phyloP scores from a whole-genome alignment of 2,329 filamentous ascomycete genomes.

The Dactylellina leptospora region DNA sequence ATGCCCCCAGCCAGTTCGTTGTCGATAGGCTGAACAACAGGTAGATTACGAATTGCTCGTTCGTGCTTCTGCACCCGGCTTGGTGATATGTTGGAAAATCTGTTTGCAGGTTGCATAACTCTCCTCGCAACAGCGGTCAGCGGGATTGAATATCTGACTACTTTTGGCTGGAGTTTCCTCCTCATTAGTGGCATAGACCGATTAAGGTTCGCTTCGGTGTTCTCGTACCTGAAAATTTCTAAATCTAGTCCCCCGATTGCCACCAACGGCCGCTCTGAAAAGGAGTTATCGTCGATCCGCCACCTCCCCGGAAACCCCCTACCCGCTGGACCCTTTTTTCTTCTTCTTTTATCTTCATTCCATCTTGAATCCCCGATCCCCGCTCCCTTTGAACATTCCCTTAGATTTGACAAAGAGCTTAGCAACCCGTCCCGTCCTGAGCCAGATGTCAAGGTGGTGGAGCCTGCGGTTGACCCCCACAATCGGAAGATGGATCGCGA shows the following conservation, averaged over 20 bases:
- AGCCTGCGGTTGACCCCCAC: slow-evolving; percentile 40
- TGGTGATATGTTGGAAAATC: slow-evolving; percentile 3
- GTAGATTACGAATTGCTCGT: slow-evolving; percentile 5
- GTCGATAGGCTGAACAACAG: slow-evolving; percentile 11
- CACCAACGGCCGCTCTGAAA: slow-evolving; percentile 28
- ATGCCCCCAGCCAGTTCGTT: slow-evolving; percentile 1
- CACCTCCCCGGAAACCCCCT: slow-evolving; percentile 5
- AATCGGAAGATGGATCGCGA: slow-evolving; percentile 43
- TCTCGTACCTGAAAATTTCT: slow-evolving; percentile 36
- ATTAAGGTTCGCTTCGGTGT: slow-evolving; percentile 4
- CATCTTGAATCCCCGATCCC: slow-evolving; percentile 1
- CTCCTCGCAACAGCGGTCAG: slow-evolving; percentile 40
- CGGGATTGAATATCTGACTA: slow-evolving; percentile 27
- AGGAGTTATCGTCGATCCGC: slow-evolving; percentile 24
- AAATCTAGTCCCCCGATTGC: slow-evolving; percentile 11
- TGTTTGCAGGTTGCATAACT: slow-evolving; percentile 36
- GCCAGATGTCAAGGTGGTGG: slow-evolving; percentile 15
- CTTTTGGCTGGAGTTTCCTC: slow-evolving; percentile 21
- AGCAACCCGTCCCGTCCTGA: slow-evolving; percentile 3
- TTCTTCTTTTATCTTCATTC: not conserved
- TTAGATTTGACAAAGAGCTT: slow-evolving; percentile 19
- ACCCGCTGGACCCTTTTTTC: slow-evolving; percentile 8
- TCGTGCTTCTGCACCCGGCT: not conserved
- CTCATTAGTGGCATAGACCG: slow-evolving; percentile 20
- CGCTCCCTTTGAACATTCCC: not conserved